These are phyloP conservation scores for Crithidia bombi DNA, from an alignment of 208 protist genomes.

Conservation along the genomic window DNA sequence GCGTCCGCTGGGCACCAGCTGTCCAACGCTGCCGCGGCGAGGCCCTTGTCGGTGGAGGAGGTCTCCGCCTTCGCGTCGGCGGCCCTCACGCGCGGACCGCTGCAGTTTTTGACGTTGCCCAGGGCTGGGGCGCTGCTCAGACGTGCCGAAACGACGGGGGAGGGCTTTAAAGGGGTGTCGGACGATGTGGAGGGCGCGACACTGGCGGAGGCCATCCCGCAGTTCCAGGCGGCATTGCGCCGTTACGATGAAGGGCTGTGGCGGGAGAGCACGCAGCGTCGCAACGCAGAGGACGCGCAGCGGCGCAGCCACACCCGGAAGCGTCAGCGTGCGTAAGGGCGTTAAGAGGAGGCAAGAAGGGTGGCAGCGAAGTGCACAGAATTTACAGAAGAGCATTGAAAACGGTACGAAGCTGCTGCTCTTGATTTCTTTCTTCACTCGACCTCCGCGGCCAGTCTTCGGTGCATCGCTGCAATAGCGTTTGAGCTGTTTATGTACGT, in stretches of 20 bases:
- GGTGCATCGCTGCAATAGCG: too few species aligned
- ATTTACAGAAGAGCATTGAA: neutral
- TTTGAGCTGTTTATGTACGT: too few species aligned
- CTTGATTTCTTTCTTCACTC: too few species aligned
- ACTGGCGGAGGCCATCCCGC: constrained; percentile 45
- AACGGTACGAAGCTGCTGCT: too few species aligned
- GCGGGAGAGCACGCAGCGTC: constrained; percentile 36
- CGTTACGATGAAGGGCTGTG: constrained; percentile 73
- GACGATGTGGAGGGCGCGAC: constrained; percentile 23
- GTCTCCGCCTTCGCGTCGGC: constrained; percentile 27
- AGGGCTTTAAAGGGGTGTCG: constrained; percentile 1
- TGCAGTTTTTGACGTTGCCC: constrained; percentile 23
- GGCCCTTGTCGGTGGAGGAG: constrained; percentile 36
- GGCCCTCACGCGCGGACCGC: constrained; percentile 14
- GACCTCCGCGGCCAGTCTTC: too few species aligned
- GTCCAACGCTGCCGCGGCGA: neutral
- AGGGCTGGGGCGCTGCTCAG: constrained; percentile 4
- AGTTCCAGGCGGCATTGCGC: constrained; percentile 62
- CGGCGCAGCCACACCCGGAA: constrained; percentile 21
- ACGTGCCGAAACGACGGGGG: neutral
- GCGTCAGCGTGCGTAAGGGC: constrained; percentile 5
- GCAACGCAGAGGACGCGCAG: constrained; percentile 37
- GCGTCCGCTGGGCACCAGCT: neutral
- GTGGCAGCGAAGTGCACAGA: too few species aligned
- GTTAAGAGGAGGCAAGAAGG: neutral